Evolutionary conservation across 2,329 filamentous ascomycete genomes (phyloP).

Genomic region (Leptographium galeiforme): DNA sequence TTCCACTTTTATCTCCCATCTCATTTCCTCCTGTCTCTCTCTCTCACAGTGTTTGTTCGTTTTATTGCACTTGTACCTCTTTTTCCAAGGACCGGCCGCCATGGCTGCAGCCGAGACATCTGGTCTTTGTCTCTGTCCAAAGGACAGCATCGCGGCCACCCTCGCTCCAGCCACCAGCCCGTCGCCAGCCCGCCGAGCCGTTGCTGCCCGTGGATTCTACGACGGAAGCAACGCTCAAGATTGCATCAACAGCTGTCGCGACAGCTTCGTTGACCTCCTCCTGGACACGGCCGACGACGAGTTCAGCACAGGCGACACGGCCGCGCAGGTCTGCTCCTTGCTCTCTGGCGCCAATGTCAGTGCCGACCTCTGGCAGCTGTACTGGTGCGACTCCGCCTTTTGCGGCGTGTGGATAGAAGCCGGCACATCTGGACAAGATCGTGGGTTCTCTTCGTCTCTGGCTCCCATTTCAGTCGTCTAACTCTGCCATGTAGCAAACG

Average conservation of each 20-base stretch:
- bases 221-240: constrained; percentile 5
- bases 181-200: neutral
- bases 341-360: constrained; percentile 7
- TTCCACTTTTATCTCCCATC: neutral
- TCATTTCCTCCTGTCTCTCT: neutral
- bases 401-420: constrained; percentile 31
- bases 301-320: neutral
- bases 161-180: neutral
- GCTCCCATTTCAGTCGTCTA: neutral
- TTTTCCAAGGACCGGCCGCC: neutral
- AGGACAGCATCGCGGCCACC: neutral
- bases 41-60: neutral
- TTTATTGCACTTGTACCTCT: neutral
- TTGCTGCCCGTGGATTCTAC: neutral
- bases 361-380: constrained; percentile 28
- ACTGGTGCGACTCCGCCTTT: constrained; percentile 36
- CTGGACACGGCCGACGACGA: neutral
- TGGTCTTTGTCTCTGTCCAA: constrained; percentile 9
- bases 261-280: constrained; percentile 5
- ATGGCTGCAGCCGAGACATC: constrained; percentile 10
- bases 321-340: constrained; percentile 1
- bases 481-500: constrained; percentile 25
- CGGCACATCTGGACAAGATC: constrained; percentile 24
- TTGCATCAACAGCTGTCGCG: constrained; percentile 8
- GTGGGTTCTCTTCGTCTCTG: constrained; percentile 20